Evolutionary conservation across 2,329 filamentous ascomycete genomes (phyloP).

Genomic region (Microsporum ferrugineum): DNA sequence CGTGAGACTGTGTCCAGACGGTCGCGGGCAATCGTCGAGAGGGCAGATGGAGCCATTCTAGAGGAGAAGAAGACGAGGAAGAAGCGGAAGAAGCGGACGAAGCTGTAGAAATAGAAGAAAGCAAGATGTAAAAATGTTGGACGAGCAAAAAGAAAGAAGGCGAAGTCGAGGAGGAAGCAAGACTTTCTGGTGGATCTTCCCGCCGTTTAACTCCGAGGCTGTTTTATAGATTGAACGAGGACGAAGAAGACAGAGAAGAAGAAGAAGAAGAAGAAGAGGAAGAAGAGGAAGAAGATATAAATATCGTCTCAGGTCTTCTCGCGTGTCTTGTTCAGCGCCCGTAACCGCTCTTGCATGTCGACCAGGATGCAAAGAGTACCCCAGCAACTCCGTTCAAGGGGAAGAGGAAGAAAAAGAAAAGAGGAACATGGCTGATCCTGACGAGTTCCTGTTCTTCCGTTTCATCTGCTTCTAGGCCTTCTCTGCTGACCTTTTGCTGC

Average conservation of each 20-base stretch:
- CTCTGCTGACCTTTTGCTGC: background rate
- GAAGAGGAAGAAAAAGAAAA: background rate
- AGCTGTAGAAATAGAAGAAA: background rate
- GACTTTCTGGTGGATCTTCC: background rate
- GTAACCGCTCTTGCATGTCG: background rate
- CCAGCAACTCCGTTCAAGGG: background rate
- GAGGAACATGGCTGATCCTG: background rate
- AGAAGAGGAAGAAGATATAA: no score
- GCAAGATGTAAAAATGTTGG: background rate
- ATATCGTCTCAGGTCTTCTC: background rate
- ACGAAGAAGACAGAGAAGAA: background rate
- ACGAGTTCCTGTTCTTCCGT: background rate
- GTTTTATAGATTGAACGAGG: background rate
- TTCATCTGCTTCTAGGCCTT: background rate
- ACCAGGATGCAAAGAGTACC: background rate
- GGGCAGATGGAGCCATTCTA: background rate
- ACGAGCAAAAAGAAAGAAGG: background rate
- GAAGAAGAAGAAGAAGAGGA: background rate
- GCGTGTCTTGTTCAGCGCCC: background rate
- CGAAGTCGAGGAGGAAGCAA: background rate
- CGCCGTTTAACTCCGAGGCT: background rate
- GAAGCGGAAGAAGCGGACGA: background rate
- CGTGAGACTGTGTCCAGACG: slow-evolving; percentile 13
- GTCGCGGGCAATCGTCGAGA: slow-evolving; percentile 8
- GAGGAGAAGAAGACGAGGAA: background rate